Percentiles rank a stretch among this genome's conserved stretches.
Conservation (phyloP, 2,329 filamentous ascomycete genomes). For the Xylaria multiplex region DNA sequence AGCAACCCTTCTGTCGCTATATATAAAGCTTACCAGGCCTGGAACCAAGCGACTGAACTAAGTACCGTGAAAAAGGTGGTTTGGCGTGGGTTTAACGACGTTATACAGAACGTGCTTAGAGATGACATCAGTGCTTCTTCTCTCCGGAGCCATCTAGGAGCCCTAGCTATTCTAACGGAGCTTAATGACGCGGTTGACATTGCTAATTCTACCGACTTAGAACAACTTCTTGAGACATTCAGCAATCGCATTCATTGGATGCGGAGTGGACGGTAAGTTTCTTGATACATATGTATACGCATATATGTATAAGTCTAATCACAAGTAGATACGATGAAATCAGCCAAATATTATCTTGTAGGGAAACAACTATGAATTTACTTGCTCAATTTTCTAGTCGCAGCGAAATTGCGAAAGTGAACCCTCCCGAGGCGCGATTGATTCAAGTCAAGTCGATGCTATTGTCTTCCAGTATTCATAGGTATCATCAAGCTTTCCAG, state of each 20-base stretch:
- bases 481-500: conserved; percentile 83
- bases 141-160: conserved; percentile 66
- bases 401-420: conserved; percentile 68
- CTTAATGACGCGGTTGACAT: conserved; percentile 79
- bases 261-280: conserved; percentile 77
- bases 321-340: conserved; percentile 75
- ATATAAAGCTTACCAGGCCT: conserved; percentile 82
- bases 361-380: conserved; percentile 83
- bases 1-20: conserved; percentile 73
- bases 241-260: conserved; percentile 79
- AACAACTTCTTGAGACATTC: conserved; percentile 71
- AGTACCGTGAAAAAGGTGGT: conserved; percentile 65
- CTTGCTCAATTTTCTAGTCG: conserved; percentile 76
- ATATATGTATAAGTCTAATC: conserved; percentile 39
- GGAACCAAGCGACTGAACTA: conserved; percentile 73
- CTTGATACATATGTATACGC: not conserved
- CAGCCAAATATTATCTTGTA: conserved; percentile 80
- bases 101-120: conserved; percentile 66
- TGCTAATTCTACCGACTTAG: conserved; percentile 67
- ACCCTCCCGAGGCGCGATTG: conserved; percentile 70
- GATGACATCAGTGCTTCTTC: conserved; percentile 61
- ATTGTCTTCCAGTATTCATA: conserved; percentile 77
- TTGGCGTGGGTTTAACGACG: conserved; percentile 69
- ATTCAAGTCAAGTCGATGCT: conserved; percentile 82
- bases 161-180: conserved; percentile 80